Base-by-base conservation (phyloP, 352 stramenopile species). In the Hyphochytrium catenoides region DNA sequence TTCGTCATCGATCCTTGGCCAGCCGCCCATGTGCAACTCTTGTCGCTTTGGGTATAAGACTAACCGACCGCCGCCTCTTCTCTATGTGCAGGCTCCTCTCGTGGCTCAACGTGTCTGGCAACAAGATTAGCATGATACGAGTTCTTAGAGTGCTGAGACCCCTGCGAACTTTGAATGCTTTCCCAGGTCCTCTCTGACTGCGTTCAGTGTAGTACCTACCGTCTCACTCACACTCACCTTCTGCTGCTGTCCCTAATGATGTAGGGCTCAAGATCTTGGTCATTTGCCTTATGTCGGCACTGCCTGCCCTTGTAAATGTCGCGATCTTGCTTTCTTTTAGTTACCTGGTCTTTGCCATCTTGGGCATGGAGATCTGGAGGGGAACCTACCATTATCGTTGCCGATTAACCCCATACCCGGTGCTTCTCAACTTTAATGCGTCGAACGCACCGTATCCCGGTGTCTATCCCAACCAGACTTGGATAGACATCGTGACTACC, bases 321-420 rank as follows among this genome's bases (percentile, higher is more conserved):
- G 43, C 87, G 3, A 62, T 88, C 9, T 39, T 91, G 6, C 60
- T 84, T 40, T 51, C 76, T n/a, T 90, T 91, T 35, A 60, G 87
- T 0, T 90, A 90, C 39, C 65, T 77, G 23, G 71, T 91, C 25
- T 90, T 91, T 44, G 71, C 68, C 0, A 89, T 91, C 44, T 49
- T 90, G 0, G 76, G 69, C 0, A 68, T 88, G 24, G 73, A 91
- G 31, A 52, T 91, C 12, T 91, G 83, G 36, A 48, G 56, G 17
- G 74, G 73, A 9, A 62, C 49, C 14, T 72, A 87, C 56, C 76
- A 64, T 27, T 56, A 59, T n/a, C 47, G 68, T 21, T 90, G 74
- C 48, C 67, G 68, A 0, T 39, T 86, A 14, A 90, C 71, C 9
- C 49, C 57, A 14, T 64, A 64, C 36, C 69, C 74, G 4, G 46